Evolutionary conservation across 352 stramenopile species (phyloP).

Genomic region (Globisporangium acanthophoron): DNA sequence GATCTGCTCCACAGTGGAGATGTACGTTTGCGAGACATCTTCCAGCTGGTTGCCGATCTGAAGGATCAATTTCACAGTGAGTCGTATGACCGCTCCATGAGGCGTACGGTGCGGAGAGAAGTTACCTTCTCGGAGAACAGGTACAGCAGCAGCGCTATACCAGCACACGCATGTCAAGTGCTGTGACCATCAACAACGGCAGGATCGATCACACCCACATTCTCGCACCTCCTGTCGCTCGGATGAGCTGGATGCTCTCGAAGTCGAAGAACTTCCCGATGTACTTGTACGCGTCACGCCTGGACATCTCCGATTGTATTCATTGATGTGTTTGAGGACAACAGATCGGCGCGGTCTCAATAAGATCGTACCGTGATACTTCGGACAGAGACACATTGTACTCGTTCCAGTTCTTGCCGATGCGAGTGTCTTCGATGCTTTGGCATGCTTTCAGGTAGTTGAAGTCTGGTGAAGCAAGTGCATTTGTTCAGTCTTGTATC

Average conservation of each 20-base stretch:
- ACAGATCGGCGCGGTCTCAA: neutral
- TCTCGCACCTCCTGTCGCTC: constrained; percentile 54
- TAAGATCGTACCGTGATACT: constrained; percentile 15
- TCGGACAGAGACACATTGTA: constrained; percentile 18
- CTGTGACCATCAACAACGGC: neutral
- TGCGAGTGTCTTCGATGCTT: constrained; percentile 58
- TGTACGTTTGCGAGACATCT: constrained; percentile 35
- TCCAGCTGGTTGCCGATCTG: constrained; percentile 85
- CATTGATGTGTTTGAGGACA: neutral
- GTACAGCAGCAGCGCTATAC: constrained; percentile 62
- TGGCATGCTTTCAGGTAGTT: constrained; percentile 67
- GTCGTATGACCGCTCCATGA: neutral
- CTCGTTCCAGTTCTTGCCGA: constrained; percentile 35
- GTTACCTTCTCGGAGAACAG: constrained; percentile 64
- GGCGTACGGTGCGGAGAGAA: neutral
- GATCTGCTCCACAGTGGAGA: constrained; percentile 60
- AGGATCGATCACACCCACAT: neutral
- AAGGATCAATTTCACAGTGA: neutral
- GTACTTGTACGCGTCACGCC: constrained; percentile 57
- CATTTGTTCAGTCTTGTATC: neutral
- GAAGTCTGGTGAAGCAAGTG: constrained; percentile 46
- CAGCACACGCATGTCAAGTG: constrained; percentile 1
- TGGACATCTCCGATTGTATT: constrained; percentile 10
- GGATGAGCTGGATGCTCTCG: constrained; percentile 67
- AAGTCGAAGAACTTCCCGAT: constrained; percentile 78